Conservation (phyloP, 2,329 filamentous ascomycete species). For the Aspergillus sp. region DNA sequence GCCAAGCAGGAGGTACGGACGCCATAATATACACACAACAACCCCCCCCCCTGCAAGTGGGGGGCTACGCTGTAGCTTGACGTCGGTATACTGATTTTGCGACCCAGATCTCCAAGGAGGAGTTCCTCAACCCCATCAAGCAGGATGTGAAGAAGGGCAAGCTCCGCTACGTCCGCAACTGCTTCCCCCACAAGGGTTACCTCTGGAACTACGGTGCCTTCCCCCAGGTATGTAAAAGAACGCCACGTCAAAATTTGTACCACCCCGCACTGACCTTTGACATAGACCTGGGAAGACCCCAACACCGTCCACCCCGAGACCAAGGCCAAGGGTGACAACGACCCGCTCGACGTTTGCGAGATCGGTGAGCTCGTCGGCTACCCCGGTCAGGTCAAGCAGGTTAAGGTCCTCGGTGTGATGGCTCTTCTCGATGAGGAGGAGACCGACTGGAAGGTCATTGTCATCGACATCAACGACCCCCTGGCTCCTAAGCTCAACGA, state of each 20-base stretch:
- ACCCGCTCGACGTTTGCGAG: slow-evolving; percentile 98
- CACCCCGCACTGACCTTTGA: not conserved
- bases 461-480: slow-evolving; percentile 97
- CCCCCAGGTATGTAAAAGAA: slow-evolving; percentile 71
- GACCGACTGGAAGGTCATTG: slow-evolving; percentile 99
- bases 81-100: slow-evolving; percentile 20
- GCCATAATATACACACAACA: not conserved
- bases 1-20: slow-evolving; percentile 91
- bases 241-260: not conserved
- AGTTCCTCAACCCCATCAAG: slow-evolving; percentile 98
- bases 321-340: slow-evolving; percentile 99
- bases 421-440: slow-evolving; percentile 98
- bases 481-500: slow-evolving; percentile 96
- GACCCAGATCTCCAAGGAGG: slow-evolving; percentile 92
- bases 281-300: slow-evolving; percentile 97
- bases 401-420: slow-evolving; percentile 99
- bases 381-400: slow-evolving; percentile 96
- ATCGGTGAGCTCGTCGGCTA: slow-evolving; percentile 98
- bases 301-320: slow-evolving; percentile 95
- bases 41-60: slow-evolving; percentile 6
- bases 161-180: slow-evolving; percentile 98
- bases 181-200: slow-evolving; percentile 99
- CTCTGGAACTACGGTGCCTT: slow-evolving; percentile 99
- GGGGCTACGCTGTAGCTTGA: slow-evolving; percentile 2
- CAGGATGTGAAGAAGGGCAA: slow-evolving; percentile 99